These are phyloP conservation scores for Pulveroboletus sp. DNA, from an alignment of 768 basidiomycete genomes.

Conservation along the genomic window DNA sequence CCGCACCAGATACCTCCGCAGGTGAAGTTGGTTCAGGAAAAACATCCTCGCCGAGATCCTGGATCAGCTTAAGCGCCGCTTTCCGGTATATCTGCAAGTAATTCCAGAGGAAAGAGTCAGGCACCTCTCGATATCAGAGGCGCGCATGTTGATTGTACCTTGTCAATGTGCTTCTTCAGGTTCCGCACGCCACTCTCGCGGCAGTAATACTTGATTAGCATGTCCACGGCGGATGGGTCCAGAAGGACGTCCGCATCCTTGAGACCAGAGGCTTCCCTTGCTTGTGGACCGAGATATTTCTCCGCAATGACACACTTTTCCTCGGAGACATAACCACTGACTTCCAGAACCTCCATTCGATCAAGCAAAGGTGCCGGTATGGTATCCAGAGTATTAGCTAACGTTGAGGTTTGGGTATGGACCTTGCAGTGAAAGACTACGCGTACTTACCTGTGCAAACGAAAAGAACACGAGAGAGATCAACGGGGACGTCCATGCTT, in stretches of 20 bases:
- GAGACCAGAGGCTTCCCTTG: conserved; percentile 86
- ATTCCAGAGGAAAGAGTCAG: background rate
- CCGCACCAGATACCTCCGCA: conserved; percentile 11
- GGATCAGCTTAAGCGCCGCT: conserved; percentile 87
- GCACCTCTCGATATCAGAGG: background rate
- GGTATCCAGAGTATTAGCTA: conserved; percentile 89
- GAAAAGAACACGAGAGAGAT: conserved; percentile 93
- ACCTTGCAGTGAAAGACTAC: background rate
- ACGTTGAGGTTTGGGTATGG: conserved; percentile 6
- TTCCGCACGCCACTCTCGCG: conserved; percentile 96
- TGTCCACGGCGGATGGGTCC: conserved; percentile 73
- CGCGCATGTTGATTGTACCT: conserved; percentile 50
- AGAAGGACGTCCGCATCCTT: conserved; percentile 81
- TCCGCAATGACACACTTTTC: conserved; percentile 89
- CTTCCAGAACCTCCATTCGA: conserved; percentile 95
- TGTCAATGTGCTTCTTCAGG: conserved; percentile 98
- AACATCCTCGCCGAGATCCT: conserved; percentile 83
- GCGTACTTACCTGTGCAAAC: conserved; percentile 74
- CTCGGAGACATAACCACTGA: conserved; percentile 91
- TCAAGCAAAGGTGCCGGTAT: conserved; percentile 93
- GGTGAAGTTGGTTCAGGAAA: conserved; percentile 66
- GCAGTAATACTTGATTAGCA: conserved; percentile 95
- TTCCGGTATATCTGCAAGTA: conserved; percentile 85
- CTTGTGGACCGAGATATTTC: conserved; percentile 88
- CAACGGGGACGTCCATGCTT: conserved; percentile 97